phyloP scores from a whole-genome alignment of 257 asterid species.

The Ballota nigra region DNA sequence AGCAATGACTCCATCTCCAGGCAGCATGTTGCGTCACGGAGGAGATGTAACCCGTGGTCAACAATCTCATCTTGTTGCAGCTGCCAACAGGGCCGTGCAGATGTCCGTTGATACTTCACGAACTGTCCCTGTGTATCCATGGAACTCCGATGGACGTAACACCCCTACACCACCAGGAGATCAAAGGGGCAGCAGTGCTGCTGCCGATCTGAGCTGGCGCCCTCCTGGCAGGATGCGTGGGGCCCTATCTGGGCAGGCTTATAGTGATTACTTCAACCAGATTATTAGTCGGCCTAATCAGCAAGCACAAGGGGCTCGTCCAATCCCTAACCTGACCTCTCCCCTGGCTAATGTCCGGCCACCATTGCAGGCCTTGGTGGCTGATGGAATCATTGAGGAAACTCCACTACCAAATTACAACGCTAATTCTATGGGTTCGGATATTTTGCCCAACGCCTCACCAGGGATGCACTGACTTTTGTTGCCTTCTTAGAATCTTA shows the following conservation, averaged over 20 bases:
- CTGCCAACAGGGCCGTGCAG: constrained; percentile 44
- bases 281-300: constrained; percentile 45
- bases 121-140: constrained; percentile 28
- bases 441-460: constrained; percentile 28
- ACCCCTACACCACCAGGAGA: constrained; percentile 25
- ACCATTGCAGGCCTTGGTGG: constrained; percentile 27
- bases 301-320: constrained; percentile 43
- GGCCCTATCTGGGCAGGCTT: constrained; percentile 64
- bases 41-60: no score
- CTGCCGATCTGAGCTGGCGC: constrained; percentile 47
- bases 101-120: constrained; percentile 33
- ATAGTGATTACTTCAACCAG: constrained; percentile 43
- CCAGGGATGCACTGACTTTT: constrained; percentile 29
- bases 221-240: constrained; percentile 79
- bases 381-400: no score
- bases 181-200: constrained; percentile 32
- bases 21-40: constrained; percentile 29
- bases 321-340: no score
- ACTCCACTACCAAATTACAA: constrained; percentile 5
- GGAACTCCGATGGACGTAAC: constrained; percentile 29
- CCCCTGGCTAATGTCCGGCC: no score
- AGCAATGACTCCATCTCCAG: constrained; percentile 42
- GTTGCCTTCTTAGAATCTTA: neutral
- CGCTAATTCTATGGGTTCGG: constrained; percentile 24
- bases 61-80: no score